phyloP scores from a whole-genome alignment of 129 eudicot species.

The Pseudognaphalium luteoalbum region DNA sequence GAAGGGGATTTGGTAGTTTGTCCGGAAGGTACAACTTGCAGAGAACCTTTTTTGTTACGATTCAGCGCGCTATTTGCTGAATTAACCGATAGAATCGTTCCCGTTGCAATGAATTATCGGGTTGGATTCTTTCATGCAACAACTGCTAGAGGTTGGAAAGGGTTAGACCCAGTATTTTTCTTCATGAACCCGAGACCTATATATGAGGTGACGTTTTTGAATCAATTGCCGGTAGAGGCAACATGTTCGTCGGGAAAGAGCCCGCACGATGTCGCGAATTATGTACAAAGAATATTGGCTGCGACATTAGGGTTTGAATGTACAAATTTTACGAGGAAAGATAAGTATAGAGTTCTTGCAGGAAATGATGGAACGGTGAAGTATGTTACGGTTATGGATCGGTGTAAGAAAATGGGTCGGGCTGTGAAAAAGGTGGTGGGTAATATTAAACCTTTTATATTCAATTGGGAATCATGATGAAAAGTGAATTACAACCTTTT shows the following conservation, averaged over 20 bases:
- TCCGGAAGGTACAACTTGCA: slow-evolving; percentile 87
- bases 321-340: slow-evolving; percentile 73
- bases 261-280: slow-evolving; percentile 79
- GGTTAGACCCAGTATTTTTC: slow-evolving; percentile 72
- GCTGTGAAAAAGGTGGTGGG: too few species aligned
- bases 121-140: slow-evolving; percentile 77
- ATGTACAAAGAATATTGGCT: slow-evolving; percentile 81
- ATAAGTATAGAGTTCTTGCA: slow-evolving; percentile 76
- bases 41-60: slow-evolving; percentile 78
- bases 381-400: slow-evolving; percentile 19
- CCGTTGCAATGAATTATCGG: slow-evolving; percentile 77
- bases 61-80: slow-evolving; percentile 83
- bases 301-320: slow-evolving; percentile 82
- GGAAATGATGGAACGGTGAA: slow-evolving; percentile 82
- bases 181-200: slow-evolving; percentile 85
- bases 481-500: too few species aligned
- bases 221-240: slow-evolving; percentile 69
- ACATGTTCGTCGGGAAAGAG: slow-evolving; percentile 79
- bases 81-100: slow-evolving; percentile 69
- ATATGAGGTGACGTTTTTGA: slow-evolving; percentile 77
- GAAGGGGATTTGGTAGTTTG: slow-evolving; percentile 75
- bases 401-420: slow-evolving; percentile 25
- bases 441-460: too few species aligned
- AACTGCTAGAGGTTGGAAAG: slow-evolving; percentile 90
- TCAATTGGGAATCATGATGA: too few species aligned